Base-by-base conservation (phyloP, 345 rosid species). In the Eucalyptus regnans region DNA sequence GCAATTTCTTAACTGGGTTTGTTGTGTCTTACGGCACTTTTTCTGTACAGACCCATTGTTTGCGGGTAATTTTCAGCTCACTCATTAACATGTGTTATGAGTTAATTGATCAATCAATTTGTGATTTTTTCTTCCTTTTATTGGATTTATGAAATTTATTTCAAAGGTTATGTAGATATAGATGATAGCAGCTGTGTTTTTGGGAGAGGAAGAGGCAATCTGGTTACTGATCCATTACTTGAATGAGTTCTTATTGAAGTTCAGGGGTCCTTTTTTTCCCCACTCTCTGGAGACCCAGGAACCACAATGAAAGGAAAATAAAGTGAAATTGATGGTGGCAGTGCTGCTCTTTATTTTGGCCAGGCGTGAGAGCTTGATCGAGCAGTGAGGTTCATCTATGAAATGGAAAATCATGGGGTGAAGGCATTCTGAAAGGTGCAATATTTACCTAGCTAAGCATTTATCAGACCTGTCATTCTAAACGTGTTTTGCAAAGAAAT, bases 171-270 rank as follows among this genome's bases (percentile, higher is more conserved):
- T 41, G 41, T 41, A 41, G 41, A 41, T 41, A 41, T 41, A 41
- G 41, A 41, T 41, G 96, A 92, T 58, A 86, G 46, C 58, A 89
- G 37, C 29, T 29, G 88, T 87, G 97, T 93, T 25, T 25, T 50
- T 96, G 58, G 97, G 99, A 88, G 99, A 98, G 91, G 97, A 93
- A 87, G 99, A 97, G 90, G 96, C 95, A 50, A 89, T 95, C 68
- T 95, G 96, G 94, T 86, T 98, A 50, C 89, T 96, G 44, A 94
- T 97, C 85, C 99, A 97, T 84, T 97, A 96, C 91, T 90, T 98
- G 90, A 96, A 98, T 87, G 99, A 95, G 94, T 94, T 94, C 90
- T 83, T 96, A 22, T 29, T 93, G 87, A 96, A 94, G 86, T 91
- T 95, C 31, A 96, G 88, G 90, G 96, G 96, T 80, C 97, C 96